These are phyloP conservation scores for Guillardia theta DNA, from an alignment of 78 protist genomes.

Conservation along the genomic window DNA sequence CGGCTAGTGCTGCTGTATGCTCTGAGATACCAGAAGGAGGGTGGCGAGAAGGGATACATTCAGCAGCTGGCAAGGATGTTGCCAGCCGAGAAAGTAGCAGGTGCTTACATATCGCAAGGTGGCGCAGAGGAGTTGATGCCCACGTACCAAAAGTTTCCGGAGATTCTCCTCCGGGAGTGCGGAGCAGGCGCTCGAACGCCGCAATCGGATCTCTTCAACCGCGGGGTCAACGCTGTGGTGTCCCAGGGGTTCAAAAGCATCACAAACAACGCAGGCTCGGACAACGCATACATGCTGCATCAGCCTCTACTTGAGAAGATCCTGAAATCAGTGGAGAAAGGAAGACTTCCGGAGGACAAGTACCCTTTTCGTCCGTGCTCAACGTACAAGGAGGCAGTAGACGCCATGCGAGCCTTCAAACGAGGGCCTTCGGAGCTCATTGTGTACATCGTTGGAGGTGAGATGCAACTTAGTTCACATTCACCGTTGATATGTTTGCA, in stretches of 20 bases:
- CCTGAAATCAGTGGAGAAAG: neutral
- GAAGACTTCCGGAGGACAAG: neutral
- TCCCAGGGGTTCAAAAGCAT: neutral
- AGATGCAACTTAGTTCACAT: neutral
- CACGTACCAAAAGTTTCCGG: too few relatives aligned
- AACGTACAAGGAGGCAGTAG: neutral
- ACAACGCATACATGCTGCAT: neutral
- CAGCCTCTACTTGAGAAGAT: neutral
- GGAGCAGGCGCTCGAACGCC: neutral
- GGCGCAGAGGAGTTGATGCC: too few relatives aligned
- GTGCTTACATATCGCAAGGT: too few relatives aligned
- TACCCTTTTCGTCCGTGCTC: neutral
- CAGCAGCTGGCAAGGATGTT: too few relatives aligned
- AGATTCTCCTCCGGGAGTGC: neutral
- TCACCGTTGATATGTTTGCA: neutral
- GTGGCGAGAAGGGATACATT: neutral
- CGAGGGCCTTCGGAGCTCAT: conserved; percentile 10
- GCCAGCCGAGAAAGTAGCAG: too few relatives aligned
- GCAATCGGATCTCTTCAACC: neutral
- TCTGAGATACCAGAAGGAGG: conserved; percentile 61
- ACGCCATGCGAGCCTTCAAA: neutral
- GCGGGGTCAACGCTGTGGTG: neutral
- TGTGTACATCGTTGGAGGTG: neutral
- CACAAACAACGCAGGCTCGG: too few relatives aligned
- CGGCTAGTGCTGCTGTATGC: conserved; percentile 82